Percentiles rank a stretch among this genome's conserved stretches.
Evolutionary conservation across 495 filamentous ascomycete genomes (phyloP).

Genomic region (Bacidia rubella): DNA sequence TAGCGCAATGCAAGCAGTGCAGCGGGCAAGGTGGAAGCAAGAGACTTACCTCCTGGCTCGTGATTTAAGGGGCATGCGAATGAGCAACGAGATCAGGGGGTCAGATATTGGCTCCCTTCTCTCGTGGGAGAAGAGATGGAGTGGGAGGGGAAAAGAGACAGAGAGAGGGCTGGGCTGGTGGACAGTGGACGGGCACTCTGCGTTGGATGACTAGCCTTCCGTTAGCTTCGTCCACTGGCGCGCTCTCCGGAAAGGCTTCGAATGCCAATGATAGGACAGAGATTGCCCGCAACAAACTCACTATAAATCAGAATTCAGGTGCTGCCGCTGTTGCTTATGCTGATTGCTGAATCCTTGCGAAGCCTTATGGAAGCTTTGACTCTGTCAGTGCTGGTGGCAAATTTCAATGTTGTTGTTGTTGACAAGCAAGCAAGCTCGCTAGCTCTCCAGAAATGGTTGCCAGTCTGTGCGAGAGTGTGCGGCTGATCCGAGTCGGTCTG

Average conservation of each 20-base stretch:
- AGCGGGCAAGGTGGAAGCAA: background rate
- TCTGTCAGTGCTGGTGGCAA: background rate
- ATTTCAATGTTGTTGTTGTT: background rate
- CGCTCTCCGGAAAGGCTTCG: slow-evolving; percentile 1
- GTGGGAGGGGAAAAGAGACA: background rate
- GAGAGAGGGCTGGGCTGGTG: slow-evolving; percentile 4
- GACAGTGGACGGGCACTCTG: slow-evolving; percentile 1
- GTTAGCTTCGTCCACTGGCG: slow-evolving; percentile 7
- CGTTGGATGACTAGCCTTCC: slow-evolving; percentile 5
- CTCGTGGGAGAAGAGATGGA: background rate
- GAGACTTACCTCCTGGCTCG: slow-evolving; percentile 13
- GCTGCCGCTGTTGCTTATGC: background rate
- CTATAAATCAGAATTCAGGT: slow-evolving; percentile 1
- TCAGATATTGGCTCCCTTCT: slow-evolving; percentile 2
- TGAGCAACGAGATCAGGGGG: background rate
- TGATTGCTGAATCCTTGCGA: too few species aligned
- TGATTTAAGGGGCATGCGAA: slow-evolving; percentile 9
- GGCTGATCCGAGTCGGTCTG: slow-evolving; percentile 6
- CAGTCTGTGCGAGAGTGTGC: background rate
- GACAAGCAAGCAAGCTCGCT: background rate
- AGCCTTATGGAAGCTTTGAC: background rate
- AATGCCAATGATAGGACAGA: slow-evolving; percentile 6
- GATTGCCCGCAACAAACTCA: slow-evolving; percentile 2
- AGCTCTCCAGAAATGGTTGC: background rate
- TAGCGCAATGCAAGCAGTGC: slow-evolving; percentile 11